Percentiles rank a stretch among this genome's conserved stretches.
phyloP scores from a whole-genome alignment of 164 flowering plant species.

The Stephania yunnanensis region DNA sequence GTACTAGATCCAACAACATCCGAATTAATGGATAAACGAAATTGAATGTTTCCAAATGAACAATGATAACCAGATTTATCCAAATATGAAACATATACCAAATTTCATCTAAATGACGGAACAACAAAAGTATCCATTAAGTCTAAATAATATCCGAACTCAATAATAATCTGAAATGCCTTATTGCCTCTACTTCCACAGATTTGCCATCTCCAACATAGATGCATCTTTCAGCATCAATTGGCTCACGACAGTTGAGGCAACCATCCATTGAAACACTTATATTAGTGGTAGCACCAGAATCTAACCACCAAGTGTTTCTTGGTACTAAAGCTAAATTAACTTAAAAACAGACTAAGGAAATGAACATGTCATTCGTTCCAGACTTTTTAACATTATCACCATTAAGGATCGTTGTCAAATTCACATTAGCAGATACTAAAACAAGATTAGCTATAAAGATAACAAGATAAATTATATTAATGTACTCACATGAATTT shows the following conservation, averaged over 20 bases:
- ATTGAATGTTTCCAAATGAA: constrained; percentile 2
- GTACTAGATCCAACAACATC: constrained; percentile 8
- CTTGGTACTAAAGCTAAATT: no score
- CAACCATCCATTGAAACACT: constrained; percentile 13
- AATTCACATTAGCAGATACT: no score
- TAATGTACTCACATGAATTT: no score
- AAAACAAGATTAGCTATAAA: no score
- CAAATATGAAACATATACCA: constrained; percentile 16
- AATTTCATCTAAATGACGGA: constrained; percentile 10
- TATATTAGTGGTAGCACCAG: neutral
- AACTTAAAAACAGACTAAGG: no score
- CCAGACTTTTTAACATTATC: no score
- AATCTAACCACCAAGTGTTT: neutral
- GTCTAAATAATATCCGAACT: constrained; percentile 7
- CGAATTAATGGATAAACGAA: neutral
- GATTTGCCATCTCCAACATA: neutral
- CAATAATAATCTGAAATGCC: no score
- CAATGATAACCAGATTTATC: constrained; percentile 13
- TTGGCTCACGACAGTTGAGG: constrained; percentile 12
- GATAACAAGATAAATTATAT: no score
- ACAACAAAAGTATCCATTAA: constrained; percentile 7
- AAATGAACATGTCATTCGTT: no score
- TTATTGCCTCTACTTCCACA: neutral
- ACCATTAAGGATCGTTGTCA: no score
- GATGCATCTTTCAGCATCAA: constrained; percentile 24